Base-by-base conservation (phyloP, 257 asterid genomes). In the Ballota nigra region DNA sequence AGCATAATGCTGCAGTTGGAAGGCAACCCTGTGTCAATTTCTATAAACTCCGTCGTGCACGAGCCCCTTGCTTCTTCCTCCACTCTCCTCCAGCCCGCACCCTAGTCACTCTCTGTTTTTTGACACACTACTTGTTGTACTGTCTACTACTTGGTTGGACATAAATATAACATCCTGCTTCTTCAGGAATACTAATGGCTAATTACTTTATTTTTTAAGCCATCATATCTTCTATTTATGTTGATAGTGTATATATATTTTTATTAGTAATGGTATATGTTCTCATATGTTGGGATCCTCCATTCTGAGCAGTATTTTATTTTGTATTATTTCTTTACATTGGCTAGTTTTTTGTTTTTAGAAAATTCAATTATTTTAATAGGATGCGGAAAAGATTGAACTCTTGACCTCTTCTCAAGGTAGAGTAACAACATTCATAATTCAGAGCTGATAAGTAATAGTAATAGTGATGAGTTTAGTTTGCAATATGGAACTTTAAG, bases 1-100 rank as follows among this genome's bases (percentile, higher is more conserved):
- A 84, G 89, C 72, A 76, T 92, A 49, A 89, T 92, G 98, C 71
- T 88, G 82, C 96, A 88, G 65, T 64, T 95, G 69, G 92, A 92
- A 80, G 97, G 97, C 47, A 83, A 77, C 71, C 91, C 96, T 0
- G 76, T 95, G 22, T 89, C 92, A 6, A 92, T 95, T n/a, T 88
- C 93, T 16, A 71, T 88, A 5, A 89, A 95, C 78, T 84, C 97
- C 0, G 90, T 95, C 8, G 97, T 95, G 33, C 97, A 88, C 28
- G 97, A 89, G 83, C 96, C 91, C 9, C 68, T 83, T 41, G 82
- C 86, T 47, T 84, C 97, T 51, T 81, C 96, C 4, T 86, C 97
- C 71, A 75, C 94, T 1, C 88, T 89, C 53, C 84, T 88, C 67
- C 93, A 82, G 78, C 81, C 92, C 9, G 49, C 84, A 4, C 80